phyloP scores from a whole-genome alignment of 2,329 filamentous ascomycete species.

The Ophiocordyceps polyrhachis-furcata region DNA sequence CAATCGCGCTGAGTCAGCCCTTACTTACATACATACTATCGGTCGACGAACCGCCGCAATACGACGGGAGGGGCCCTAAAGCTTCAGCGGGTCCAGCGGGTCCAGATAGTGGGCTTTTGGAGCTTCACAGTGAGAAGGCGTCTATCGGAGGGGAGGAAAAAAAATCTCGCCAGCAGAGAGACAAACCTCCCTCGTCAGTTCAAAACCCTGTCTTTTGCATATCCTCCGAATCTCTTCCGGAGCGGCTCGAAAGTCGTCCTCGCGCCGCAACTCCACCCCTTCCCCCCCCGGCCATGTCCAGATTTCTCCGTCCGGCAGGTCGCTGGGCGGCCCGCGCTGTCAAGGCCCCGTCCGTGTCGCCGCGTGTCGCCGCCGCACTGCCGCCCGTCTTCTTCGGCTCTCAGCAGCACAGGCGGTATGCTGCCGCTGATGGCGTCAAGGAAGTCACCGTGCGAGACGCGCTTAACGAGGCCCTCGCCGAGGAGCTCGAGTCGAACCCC shows the following conservation, averaged over 20 bases:
- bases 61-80: not conserved
- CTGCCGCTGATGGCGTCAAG: constrained; percentile 50
- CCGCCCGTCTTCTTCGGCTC: constrained; percentile 18
- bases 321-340: constrained; percentile 24
- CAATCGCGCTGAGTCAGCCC: not conserved
- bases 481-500: constrained; percentile 85
- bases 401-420: constrained; percentile 34
- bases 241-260: not conserved
- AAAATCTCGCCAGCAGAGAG: not conserved
- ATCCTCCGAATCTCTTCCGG: not conserved
- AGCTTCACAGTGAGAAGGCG: not conserved
- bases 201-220: not conserved
- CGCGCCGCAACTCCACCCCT: not conserved
- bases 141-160: not conserved
- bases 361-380: constrained; percentile 12
- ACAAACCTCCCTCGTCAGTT: not conserved
- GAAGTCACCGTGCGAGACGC: constrained; percentile 96
- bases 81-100: not conserved
- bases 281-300: constrained; percentile 21
- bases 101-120: not conserved
- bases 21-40: not conserved
- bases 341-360: constrained; percentile 15
- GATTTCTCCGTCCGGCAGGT: constrained; percentile 31
- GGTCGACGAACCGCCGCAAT: not conserved
- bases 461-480: constrained; percentile 90